Percentiles rank a stretch among this genome's conserved stretches.
Evolutionary conservation across 768 basidiomycete genomes (phyloP).

Genomic region (Tephrocybe rancida): DNA sequence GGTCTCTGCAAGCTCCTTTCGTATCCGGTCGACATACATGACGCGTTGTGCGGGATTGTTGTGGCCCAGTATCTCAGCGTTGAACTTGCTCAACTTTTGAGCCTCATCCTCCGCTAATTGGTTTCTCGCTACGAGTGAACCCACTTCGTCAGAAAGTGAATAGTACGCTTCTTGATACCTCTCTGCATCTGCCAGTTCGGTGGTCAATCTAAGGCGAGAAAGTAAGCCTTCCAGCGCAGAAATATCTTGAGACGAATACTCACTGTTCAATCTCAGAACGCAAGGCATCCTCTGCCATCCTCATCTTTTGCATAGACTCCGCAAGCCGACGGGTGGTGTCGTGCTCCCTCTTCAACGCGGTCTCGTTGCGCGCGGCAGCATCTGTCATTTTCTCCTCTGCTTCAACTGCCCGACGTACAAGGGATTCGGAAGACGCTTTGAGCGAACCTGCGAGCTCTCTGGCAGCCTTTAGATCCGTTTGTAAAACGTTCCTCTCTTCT

Average conservation of each 20-base stretch:
- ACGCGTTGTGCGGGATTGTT: conserved; percentile 85
- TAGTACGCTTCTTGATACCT: conserved; percentile 75
- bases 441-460: conserved; percentile 22
- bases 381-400: conserved; percentile 29
- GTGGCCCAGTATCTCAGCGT: conserved; percentile 85
- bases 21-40: conserved; percentile 82
- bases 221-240: neutral
- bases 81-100: conserved; percentile 72
- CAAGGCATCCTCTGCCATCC: conserved; percentile 69
- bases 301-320: conserved; percentile 51
- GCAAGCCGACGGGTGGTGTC: conserved; percentile 50
- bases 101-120: conserved; percentile 83
- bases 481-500: conserved; percentile 30
- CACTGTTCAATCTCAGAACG: conserved; percentile 71
- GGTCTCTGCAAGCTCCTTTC: conserved; percentile 75
- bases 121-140: conserved; percentile 66
- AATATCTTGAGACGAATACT: conserved; percentile 25
- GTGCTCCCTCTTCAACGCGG: conserved; percentile 45
- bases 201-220: conserved; percentile 32
- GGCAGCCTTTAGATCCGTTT: conserved; percentile 22
- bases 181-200: conserved; percentile 61
- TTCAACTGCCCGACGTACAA: conserved; percentile 20
- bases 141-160: conserved; percentile 63
- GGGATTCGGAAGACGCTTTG: conserved; percentile 20
- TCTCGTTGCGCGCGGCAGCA: conserved; percentile 30